These are phyloP conservation scores for Mortierella sp. DNA, from an alignment of 371 early-diverging fungal species.

Conservation along the genomic window DNA sequence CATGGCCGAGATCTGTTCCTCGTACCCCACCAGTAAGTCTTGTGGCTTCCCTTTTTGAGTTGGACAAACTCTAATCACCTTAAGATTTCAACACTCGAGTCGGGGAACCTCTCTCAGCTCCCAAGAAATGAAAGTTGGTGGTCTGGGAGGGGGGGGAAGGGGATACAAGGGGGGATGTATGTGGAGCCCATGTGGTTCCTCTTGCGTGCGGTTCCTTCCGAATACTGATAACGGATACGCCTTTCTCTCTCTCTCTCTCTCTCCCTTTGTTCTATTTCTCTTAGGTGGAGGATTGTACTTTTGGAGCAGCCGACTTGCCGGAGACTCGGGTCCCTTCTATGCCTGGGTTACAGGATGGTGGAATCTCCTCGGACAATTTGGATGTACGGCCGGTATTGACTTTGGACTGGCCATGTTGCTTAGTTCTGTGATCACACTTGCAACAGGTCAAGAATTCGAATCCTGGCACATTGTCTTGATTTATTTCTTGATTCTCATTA, in stretches of 20 bases:
- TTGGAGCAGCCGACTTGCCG: slow-evolving; percentile 51
- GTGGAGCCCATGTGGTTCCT: too few species aligned
- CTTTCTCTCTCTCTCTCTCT: slow-evolving; percentile 1
- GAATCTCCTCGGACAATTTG: slow-evolving; percentile 53
- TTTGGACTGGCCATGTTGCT: slow-evolving; percentile 64
- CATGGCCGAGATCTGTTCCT: slow-evolving; percentile 69
- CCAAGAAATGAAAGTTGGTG: slow-evolving; percentile 29
- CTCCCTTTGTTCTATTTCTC: not conserved
- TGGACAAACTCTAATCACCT: slow-evolving; percentile 11
- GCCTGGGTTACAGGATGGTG: slow-evolving; percentile 54
- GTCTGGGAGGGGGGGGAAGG: not conserved
- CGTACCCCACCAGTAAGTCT: slow-evolving; percentile 58
- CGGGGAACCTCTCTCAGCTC: slow-evolving; percentile 11
- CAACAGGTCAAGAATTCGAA: slow-evolving; percentile 55
- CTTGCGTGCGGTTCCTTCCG: too few species aligned
- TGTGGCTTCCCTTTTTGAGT: slow-evolving; percentile 54
- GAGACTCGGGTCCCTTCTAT: slow-evolving; percentile 39
- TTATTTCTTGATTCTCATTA: slow-evolving; percentile 61
- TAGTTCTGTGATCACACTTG: slow-evolving; percentile 58
- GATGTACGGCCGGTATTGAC: slow-evolving; percentile 60
- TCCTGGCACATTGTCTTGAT: slow-evolving; percentile 58
- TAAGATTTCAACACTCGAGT: slow-evolving; percentile 21
- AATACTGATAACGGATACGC: too few species aligned
- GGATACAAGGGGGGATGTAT: not conserved
- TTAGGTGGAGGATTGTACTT: slow-evolving; percentile 47